Base-by-base conservation (phyloP, 768 basidiomycete genomes). In the Termitomyces titanicus region DNA sequence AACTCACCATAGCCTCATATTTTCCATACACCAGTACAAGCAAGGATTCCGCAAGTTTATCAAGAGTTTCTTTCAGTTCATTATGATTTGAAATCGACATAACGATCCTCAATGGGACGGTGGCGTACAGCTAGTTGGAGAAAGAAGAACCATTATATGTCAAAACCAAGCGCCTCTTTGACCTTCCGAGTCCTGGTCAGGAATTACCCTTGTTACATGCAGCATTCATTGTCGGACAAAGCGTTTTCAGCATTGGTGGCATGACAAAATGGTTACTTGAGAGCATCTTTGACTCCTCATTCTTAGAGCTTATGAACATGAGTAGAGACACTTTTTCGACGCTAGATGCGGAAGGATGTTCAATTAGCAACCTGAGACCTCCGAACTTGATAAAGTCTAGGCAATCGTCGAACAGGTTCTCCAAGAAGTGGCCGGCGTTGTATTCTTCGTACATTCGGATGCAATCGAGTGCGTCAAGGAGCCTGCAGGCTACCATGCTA, bases 1-100 rank as follows among this genome's bases (percentile, higher is more conserved):
- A 49, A 27, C 48, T 49, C 25, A 49, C 48, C 35, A 49, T 49
- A 24, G 27, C 25, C n/a, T 49, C 24, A 27, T 49, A 49, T 49
- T 49, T 25, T 3, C 5, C 35, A 13, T 38, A 3, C n/a, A 38
- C 35, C n/a, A 49, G 24, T 37, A 18, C 15, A 27, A 49, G 25
- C 10, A 38, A 27, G 17, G 24, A 25, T 25, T 25, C 15, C 11
- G n/a, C 11, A 24, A 38, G 11, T 18, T 49, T 35, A 18, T 49
- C n/a, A 18, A 49, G 48, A 34, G 18, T 49, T 38, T 18, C 35
- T 49, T 49, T 27, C 3, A 38, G 6, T 37, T 37, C 48, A 7
- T 27, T 49, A n/a, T n/a, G n/a, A n/a, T 37, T 25, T 3, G 48
- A 37, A 37, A 35, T 49, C 35, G 35, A 25, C 48, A 49, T 49